phyloP scores from a whole-genome alignment of 352 stramenopile species.

The Phytophthora melonis region DNA sequence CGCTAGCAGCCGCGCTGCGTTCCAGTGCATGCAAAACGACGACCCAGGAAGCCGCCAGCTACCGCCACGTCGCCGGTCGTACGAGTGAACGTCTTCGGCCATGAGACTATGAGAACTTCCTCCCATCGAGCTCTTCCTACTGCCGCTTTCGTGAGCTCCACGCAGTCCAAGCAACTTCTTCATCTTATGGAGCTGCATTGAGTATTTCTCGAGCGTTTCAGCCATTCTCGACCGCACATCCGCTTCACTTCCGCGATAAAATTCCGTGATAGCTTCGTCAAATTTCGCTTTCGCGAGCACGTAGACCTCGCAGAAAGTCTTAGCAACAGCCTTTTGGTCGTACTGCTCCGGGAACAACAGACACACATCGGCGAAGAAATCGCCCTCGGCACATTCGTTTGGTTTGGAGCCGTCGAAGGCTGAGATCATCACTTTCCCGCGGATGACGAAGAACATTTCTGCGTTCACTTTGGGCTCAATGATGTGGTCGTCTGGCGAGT shows the following conservation, averaged over 20 bases:
- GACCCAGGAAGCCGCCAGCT: constrained; percentile 60
- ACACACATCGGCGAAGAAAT: constrained; percentile 73
- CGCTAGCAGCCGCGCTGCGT: constrained; percentile 46
- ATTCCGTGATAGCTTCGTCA: constrained; percentile 61
- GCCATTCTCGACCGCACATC: constrained; percentile 49
- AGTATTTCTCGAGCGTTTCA: constrained; percentile 60
- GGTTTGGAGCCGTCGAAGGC: constrained; percentile 51
- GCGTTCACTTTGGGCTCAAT: constrained; percentile 78
- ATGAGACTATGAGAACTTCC: constrained; percentile 26
- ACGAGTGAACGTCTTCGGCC: background rate
- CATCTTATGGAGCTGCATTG: constrained; percentile 73
- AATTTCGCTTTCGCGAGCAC: constrained; percentile 74
- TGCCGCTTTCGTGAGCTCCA: constrained; percentile 19
- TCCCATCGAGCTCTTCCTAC: constrained; percentile 20
- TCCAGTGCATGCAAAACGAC: constrained; percentile 56
- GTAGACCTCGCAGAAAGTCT: constrained; percentile 86
- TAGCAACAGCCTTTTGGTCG: constrained; percentile 72
- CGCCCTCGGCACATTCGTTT: constrained; percentile 61
- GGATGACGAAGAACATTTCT: constrained; percentile 79
- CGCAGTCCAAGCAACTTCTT: constrained; percentile 73
- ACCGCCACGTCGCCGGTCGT: background rate
- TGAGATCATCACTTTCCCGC: constrained; percentile 56
- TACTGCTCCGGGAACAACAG: constrained; percentile 62
- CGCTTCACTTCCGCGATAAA: constrained; percentile 52
- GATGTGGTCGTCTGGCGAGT: constrained; percentile 65